phyloP scores from a whole-genome alignment of 345 rosid species.

The Acer campestre region DNA sequence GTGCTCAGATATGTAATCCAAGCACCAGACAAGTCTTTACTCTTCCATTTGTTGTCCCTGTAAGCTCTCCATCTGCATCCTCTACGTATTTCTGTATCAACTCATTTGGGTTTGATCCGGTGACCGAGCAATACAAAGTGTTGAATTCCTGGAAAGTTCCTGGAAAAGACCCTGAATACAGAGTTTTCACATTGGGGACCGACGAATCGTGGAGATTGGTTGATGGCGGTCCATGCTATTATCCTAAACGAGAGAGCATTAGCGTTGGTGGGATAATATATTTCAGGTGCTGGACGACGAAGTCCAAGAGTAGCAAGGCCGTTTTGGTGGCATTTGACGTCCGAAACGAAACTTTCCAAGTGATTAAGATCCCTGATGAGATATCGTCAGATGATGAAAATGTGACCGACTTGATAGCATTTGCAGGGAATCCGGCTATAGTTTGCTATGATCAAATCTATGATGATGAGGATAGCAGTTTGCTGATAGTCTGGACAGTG shows the following conservation, averaged over 20 bases:
- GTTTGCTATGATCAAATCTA: not conserved
- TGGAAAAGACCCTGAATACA: not conserved
- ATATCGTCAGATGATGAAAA: not conserved
- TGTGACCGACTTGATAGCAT: slow-evolving; percentile 7
- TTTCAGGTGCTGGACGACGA: slow-evolving; percentile 12
- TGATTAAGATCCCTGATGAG: slow-evolving; percentile 1
- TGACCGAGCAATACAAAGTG: slow-evolving; percentile 18
- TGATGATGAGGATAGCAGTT: not conserved
- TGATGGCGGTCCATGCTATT: slow-evolving; percentile 12
- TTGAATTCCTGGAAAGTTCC: slow-evolving; percentile 24
- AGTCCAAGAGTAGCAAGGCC: not conserved
- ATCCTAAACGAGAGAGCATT: slow-evolving; percentile 20
- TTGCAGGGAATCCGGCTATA: slow-evolving; percentile 13
- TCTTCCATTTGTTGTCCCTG: slow-evolving; percentile 9
- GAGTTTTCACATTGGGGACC: slow-evolving; percentile 22
- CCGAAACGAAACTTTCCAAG: slow-evolving; percentile 5
- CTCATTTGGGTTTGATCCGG: slow-evolving; percentile 25
- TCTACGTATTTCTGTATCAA: slow-evolving; percentile 20
- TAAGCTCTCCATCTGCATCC: slow-evolving; percentile 6
- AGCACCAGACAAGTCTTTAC: slow-evolving; percentile 18
- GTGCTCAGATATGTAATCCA: slow-evolving; percentile 27
- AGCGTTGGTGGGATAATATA: slow-evolving; percentile 23
- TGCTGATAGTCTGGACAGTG: slow-evolving; percentile 7
- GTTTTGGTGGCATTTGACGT: slow-evolving; percentile 22
- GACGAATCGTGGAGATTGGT: slow-evolving; percentile 18